Base-by-base conservation (phyloP, 1,284 basidiomycete species). In the Sanghuangporus sanghuang region DNA sequence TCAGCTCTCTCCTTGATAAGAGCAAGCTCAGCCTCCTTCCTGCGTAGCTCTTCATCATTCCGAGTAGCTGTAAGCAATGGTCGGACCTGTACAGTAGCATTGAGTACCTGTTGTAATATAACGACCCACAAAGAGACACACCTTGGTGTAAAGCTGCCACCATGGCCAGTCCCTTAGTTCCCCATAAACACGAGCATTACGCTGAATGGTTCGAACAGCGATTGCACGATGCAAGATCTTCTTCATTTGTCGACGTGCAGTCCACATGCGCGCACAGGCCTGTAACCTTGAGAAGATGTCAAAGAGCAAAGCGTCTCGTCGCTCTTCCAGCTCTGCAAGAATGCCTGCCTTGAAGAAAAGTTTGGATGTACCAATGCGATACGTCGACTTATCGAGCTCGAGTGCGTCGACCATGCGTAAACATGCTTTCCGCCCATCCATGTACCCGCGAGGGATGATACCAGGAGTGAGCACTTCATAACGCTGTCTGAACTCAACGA, bases 301-400 rank as follows among this genome's bases (percentile, higher is more conserved):
- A 68, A 87, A 95, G 16, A 99, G 78, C 32, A 95, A 78, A 8
- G 84, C 81, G 74, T 99, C 97, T 18, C 97, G 80, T 21, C 93
- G 84, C 71, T 98, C 97, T 76, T 99, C 97, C 36, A 99, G 84
- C 71, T 98, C 96, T n/a, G 97, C 97, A 9, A 99, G 83, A 1
- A 98, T 95, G 5, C 96, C 96, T 1, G 97, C 96, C 74, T 98
- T 99, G 87, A 99, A 99, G 79, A 99, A 99, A 68, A 98, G 93
- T 79, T 99, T 99, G 52, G 95, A 97, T 0, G 93, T 93, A 7
- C 97, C 97, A 66, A 99, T 93, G 71, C 91, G 92, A 81, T 90
- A 98, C 27, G 89, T 84, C 0, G 85, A 80, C 62, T 89, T 85
- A 73, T 98, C 95, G 21, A 99, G 84, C 62, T 96, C 92, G 46